Base-by-base conservation (phyloP, 164 flowering plant genomes). In the Sextonia rubra region DNA sequence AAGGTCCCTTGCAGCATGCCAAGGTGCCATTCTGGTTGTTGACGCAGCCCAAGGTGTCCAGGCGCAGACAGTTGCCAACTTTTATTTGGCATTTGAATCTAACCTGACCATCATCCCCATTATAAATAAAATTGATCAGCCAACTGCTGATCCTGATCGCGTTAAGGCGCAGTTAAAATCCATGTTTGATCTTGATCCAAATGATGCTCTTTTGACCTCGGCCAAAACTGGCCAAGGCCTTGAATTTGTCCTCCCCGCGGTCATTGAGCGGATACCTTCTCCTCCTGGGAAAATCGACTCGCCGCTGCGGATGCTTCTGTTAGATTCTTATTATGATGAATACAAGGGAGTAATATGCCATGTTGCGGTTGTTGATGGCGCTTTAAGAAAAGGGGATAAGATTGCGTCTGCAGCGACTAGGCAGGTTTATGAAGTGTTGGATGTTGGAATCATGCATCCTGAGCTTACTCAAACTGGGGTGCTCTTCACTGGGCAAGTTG, bases 1-100 rank as follows among this genome's bases (percentile, higher is more conserved):
- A 52, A 89, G 99, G 77, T 95, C 99, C 22, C 84, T 95, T 69
- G 98, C 99, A 47, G 99, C 99, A 81, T 95, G 99, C 78, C 98
- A 95, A 73, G 99, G 99, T 76, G 99, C 90, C 44, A 94, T 95
- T 79, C 81, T 95, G 80, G 95, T 93, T 73, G 99, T 93, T 74
- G 99, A 95, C 87, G 99, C 99, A 62, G 98, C 97, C 65, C 98
- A 95, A 80, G 99, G 99, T 37, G 98, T 95, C 47, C 99, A 93
- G 76, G 98, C 98, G 17, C 98, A 95, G 73, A 95, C 98, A 12
- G 99, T 95, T 56, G 99, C 99, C 12, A 93, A 95, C 80, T 95
- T 91, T 72, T 95, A 91, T 82, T 93, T 91, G 70, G 99, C 99
- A 3, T 93, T 95, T 81, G 99, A 95, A 75, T 88, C 98, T 49